A percentile compares a stretch with the other conserved stretches of the same genome.
These are phyloP conservation scores for Aspergillus calidoustus DNA, from an alignment of 2,329 filamentous ascomycete species.

Conservation along the genomic window DNA sequence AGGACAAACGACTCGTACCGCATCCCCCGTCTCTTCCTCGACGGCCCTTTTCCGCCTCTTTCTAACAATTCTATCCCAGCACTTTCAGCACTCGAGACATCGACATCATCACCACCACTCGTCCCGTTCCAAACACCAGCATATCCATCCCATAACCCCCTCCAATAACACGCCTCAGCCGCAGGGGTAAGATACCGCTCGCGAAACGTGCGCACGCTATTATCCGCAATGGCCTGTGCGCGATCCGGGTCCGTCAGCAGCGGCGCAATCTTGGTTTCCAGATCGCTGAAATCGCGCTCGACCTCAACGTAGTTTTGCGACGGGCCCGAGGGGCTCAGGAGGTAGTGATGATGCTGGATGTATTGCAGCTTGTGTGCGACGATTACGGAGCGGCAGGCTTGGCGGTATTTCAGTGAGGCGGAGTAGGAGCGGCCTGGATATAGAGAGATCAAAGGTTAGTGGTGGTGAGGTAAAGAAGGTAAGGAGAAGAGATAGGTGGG, in stretches of 20 bases:
- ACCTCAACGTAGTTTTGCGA: slow-evolving; percentile 54
- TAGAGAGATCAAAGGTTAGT: not conserved
- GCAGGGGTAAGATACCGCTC: slow-evolving; percentile 55
- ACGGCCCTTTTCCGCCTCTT: no score
- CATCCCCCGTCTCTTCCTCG: slow-evolving; percentile 22
- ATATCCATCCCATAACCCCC: slow-evolving; percentile 44
- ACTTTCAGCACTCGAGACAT: not conserved
- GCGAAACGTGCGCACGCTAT: slow-evolving; percentile 51
- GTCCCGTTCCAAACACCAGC: slow-evolving; percentile 29
- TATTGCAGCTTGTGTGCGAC: slow-evolving; percentile 53
- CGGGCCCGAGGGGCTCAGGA: slow-evolving; percentile 47
- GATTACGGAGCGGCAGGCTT: slow-evolving; percentile 53
- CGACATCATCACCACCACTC: slow-evolving; percentile 5
- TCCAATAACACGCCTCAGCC: slow-evolving; percentile 58
- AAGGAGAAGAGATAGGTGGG: not conserved
- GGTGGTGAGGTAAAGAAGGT: not conserved
- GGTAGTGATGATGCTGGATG: slow-evolving; percentile 52
- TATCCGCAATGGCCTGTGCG: slow-evolving; percentile 52
- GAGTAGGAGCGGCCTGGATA: slow-evolving; percentile 48
- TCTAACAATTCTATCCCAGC: not conserved
- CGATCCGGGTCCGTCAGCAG: slow-evolving; percentile 41
- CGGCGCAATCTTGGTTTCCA: slow-evolving; percentile 43
- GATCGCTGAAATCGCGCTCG: slow-evolving; percentile 59
- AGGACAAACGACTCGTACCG: slow-evolving; percentile 38
- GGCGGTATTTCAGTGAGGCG: slow-evolving; percentile 55